phyloP scores from a whole-genome alignment of 1,284 basidiomycete species.

The Melampsora larici-populina region DNA sequence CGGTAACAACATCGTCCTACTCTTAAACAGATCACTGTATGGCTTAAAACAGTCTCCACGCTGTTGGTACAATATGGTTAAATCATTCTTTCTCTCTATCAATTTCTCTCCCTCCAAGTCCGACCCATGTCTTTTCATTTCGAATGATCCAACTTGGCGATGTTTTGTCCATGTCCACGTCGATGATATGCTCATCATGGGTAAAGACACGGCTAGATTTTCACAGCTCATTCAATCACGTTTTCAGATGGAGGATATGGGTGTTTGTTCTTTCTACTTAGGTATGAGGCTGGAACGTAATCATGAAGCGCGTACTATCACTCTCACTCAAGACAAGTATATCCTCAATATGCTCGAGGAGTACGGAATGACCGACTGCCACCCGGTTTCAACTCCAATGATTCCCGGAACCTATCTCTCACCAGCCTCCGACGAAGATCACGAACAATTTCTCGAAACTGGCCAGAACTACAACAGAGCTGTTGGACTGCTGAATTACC shows the following conservation, averaged over 20 bases:
- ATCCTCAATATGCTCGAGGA: too few species aligned
- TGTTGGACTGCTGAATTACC: too few species aligned
- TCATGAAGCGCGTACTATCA: too few species aligned
- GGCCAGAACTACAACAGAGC: not conserved
- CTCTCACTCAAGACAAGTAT: not conserved
- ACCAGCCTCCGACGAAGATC: not conserved
- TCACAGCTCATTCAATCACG: not conserved
- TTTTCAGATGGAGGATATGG: not conserved
- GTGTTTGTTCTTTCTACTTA: too few species aligned
- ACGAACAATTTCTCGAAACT: not conserved
- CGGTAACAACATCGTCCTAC: not conserved
- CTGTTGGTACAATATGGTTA: too few species aligned
- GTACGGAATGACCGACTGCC: too few species aligned
- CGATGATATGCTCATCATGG: too few species aligned
- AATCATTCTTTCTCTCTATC: not conserved
- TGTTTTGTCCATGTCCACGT: too few species aligned
- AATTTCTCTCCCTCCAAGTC: too few species aligned
- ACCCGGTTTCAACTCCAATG: too few species aligned
- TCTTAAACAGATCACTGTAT: not conserved
- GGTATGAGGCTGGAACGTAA: too few species aligned
- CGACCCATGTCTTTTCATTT: slow-evolving; percentile 12
- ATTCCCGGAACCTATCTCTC: not conserved
- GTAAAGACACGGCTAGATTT: not conserved
- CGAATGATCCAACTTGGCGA: not conserved
- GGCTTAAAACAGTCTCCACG: slow-evolving; percentile 9